Percentiles rank a stretch among this genome's conserved stretches.
These are phyloP conservation scores for Dichotomocladium elegans DNA, from an alignment of 371 early-diverging fungal species.

Conservation along the genomic window DNA sequence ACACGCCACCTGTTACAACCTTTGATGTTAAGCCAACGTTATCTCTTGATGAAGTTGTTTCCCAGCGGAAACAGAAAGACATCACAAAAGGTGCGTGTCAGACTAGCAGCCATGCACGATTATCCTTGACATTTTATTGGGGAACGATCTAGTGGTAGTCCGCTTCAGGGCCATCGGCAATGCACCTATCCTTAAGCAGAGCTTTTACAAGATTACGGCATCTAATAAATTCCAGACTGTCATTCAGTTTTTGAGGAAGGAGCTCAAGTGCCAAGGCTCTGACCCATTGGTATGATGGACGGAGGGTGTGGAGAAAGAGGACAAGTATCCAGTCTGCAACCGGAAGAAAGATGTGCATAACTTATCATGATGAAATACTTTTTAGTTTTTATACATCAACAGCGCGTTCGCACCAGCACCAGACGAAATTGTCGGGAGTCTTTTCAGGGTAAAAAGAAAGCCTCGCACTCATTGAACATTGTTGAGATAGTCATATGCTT, in stretches of 20 bases:
- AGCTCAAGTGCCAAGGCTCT: constrained; percentile 69
- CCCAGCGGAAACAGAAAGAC: constrained; percentile 39
- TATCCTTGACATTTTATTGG: background rate
- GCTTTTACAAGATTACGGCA: constrained; percentile 78
- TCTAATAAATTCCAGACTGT: constrained; percentile 81
- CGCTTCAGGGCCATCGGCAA: constrained; percentile 85
- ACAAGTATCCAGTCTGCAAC: too few species aligned
- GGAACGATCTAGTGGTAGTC: constrained; percentile 65
- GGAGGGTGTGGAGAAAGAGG: too few species aligned
- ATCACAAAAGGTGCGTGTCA: constrained; percentile 38
- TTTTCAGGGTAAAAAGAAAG: constrained; percentile 73
- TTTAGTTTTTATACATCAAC: constrained; percentile 86
- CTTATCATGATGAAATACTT: background rate
- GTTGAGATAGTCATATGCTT: background rate
- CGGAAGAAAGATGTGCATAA: background rate
- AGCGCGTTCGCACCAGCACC: constrained; percentile 93
- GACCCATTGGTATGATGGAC: constrained; percentile 84
- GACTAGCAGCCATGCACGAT: background rate
- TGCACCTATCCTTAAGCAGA: constrained; percentile 89
- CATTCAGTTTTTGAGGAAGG: constrained; percentile 78
- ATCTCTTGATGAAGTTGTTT: constrained; percentile 24
- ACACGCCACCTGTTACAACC: too few species aligned
- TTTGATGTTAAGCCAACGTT: too few species aligned
- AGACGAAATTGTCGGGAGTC: constrained; percentile 81
- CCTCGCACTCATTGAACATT: background rate